Evolutionary conservation across 129 eudicot genomes (phyloP).

Genomic region (Daucus carota): DH1_v3.0 NC_030384.2:44541001-44541500

Average conservation of each 20-base stretch:
- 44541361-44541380: background rate
- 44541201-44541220: conserved; percentile 84
- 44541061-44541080: conserved; percentile 96
- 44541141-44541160: conserved; percentile 64
- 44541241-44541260: background rate
- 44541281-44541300: background rate
- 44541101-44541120: conserved; percentile 70
- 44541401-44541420: background rate
- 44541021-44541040: conserved; percentile 32
- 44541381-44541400: background rate
- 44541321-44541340: background rate
- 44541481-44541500: background rate
- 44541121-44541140: conserved; percentile 79
- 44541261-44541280: background rate
- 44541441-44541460: background rate
- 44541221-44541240: conserved; percentile 14
- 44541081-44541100: conserved; percentile 97
- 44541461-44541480: background rate
- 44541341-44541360: background rate
- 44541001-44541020: background rate
- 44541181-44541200: conserved; percentile 73
- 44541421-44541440: background rate
- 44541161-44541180: conserved; percentile 33
- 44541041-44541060: conserved; percentile 79
- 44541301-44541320: background rate